Percentiles rank a stretch among this genome's conserved stretches.
Evolutionary conservation across 345 rosid genomes (phyloP).

Genomic region (Eutrema heterophyllum): DNA sequence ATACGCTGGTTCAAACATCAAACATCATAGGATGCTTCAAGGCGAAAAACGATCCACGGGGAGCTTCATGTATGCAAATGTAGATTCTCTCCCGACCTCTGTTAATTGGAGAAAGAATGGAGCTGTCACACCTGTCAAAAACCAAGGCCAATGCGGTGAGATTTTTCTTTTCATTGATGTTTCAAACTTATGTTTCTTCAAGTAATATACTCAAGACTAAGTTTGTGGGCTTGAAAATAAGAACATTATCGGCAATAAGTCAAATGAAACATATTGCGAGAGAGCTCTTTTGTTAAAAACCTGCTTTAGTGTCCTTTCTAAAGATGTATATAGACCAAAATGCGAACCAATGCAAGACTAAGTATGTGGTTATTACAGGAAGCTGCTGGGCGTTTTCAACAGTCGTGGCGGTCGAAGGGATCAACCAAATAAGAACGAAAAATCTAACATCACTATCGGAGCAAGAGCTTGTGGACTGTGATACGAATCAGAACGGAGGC

Average conservation of each 20-base stretch:
- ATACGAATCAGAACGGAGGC: conserved; percentile 51
- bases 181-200: not conserved
- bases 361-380: conserved; percentile 37
- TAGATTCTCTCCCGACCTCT: conserved; percentile 33
- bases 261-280: not conserved
- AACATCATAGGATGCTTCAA: conserved; percentile 60
- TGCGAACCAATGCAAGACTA: not conserved
- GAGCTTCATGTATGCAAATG: conserved; percentile 59
- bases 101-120: conserved; percentile 86
- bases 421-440: conserved; percentile 63
- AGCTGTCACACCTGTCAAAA: conserved; percentile 65
- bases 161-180: not conserved
- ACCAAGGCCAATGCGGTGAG: conserved; percentile 88
- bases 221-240: not conserved
- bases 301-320: not conserved
- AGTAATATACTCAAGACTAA: not conserved
- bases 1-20: conserved; percentile 69
- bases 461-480: conserved; percentile 85
- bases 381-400: conserved; percentile 97
- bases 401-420: conserved; percentile 76
- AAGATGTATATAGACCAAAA: not conserved
- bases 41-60: conserved; percentile 36
- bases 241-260: not conserved
- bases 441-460: conserved; percentile 56
- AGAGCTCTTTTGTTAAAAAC: not conserved